Conservation (phyloP, 225 moss, liverwort and hornwort genomes). For the Physcomitrium patens region DNA sequence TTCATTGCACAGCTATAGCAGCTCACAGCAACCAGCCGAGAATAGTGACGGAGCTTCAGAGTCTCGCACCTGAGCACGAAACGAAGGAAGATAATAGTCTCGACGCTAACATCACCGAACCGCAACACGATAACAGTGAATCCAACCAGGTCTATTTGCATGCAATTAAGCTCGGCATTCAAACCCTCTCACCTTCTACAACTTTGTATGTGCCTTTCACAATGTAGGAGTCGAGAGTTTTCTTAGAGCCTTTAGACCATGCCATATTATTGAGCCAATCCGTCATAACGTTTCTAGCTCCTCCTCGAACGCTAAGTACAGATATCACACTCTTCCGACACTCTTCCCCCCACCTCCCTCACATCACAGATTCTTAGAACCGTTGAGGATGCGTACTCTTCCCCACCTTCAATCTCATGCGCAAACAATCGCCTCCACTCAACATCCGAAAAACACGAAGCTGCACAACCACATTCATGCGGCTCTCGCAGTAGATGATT, state of each 20-base stretch:
- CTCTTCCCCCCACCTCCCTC: constrained; percentile 9
- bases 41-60: constrained; percentile 8
- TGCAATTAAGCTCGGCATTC: constrained; percentile 30
- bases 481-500: no score
- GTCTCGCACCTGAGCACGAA: constrained; percentile 2
- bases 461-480: constrained; percentile 32
- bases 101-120: constrained; percentile 10
- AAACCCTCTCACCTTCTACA: constrained; percentile 60
- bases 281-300: constrained; percentile 21
- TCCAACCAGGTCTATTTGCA: constrained; percentile 16
- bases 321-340: not conserved
- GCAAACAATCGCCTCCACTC: constrained; percentile 17
- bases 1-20: not conserved
- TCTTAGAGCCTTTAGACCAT: constrained; percentile 62
- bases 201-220: constrained; percentile 66
- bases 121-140: not conserved
- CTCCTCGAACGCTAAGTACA: constrained; percentile 18
- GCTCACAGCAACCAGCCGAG: constrained; percentile 13
- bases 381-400: constrained; percentile 37
- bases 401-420: not conserved
- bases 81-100: constrained; percentile 15
- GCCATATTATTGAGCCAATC: constrained; percentile 45
- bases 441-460: not conserved
- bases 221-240: constrained; percentile 58
- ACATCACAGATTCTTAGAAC: constrained; percentile 26